Evolutionary conservation across 2,329 filamentous ascomycete genomes (phyloP).

Genomic region (Cryphonectria radicalis): DNA sequence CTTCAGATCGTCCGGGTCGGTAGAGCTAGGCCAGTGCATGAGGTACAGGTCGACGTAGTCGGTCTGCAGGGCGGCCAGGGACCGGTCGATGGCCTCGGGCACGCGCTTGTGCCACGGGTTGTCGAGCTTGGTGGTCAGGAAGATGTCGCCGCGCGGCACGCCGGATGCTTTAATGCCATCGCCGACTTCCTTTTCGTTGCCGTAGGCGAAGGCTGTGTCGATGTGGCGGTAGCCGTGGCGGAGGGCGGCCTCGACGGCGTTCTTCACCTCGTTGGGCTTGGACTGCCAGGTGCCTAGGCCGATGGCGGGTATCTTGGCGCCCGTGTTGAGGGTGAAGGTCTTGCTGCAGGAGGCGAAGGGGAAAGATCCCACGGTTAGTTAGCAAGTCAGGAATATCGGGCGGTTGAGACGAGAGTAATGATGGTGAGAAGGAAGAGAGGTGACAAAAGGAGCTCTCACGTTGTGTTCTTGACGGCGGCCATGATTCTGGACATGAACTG

Average conservation of each 20-base stretch:
- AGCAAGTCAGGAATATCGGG: neutral
- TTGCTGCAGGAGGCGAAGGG: slow-evolving; percentile 40
- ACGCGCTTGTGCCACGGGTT: slow-evolving; percentile 78
- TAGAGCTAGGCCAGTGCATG: slow-evolving; percentile 73
- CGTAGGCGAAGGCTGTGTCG: slow-evolving; percentile 77
- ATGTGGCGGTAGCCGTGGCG: slow-evolving; percentile 74
- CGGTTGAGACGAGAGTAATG: neutral
- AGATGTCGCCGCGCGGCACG: slow-evolving; percentile 68
- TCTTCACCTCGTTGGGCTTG: slow-evolving; percentile 66
- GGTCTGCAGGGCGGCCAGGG: slow-evolving; percentile 62
- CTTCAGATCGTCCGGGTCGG: slow-evolving; percentile 62
- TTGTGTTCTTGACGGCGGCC: slow-evolving; percentile 38
- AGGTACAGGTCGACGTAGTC: slow-evolving; percentile 74
- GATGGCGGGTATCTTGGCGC: slow-evolving; percentile 76
- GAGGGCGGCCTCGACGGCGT: slow-evolving; percentile 73
- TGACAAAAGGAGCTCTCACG: slow-evolving; percentile 23
- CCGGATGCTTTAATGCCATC: slow-evolving; percentile 66
- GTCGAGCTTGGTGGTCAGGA: slow-evolving; percentile 73
- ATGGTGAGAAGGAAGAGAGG: neutral
- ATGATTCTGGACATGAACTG: slow-evolving; percentile 32
- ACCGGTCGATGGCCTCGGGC: slow-evolving; percentile 62
- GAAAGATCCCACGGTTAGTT: neutral
- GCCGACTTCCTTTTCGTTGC: slow-evolving; percentile 74
- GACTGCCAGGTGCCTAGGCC: slow-evolving; percentile 84
- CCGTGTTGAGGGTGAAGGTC: slow-evolving; percentile 73